A percentile compares a stretch with the other conserved stretches of the same genome.
Conservation (phyloP, 495 filamentous ascomycete species). For the Aspergillus nanangensis region DNA sequence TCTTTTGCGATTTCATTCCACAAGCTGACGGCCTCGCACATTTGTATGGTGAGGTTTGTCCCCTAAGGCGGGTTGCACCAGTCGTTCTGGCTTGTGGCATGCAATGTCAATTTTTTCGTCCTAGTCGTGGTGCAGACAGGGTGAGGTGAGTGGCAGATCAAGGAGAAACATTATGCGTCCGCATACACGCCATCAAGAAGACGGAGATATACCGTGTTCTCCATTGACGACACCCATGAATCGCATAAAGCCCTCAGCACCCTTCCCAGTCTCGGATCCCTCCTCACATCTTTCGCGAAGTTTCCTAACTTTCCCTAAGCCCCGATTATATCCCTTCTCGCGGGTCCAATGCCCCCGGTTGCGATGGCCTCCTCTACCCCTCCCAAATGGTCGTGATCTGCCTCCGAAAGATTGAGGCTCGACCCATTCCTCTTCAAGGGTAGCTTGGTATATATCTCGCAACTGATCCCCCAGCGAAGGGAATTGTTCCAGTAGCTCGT, state of each 20-base stretch:
- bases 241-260: conserved; percentile 37
- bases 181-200: neutral
- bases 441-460: conserved; percentile 47
- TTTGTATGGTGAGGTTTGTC: too few species aligned
- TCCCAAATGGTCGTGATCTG: conserved; percentile 25
- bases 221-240: conserved; percentile 35
- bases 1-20: too few species aligned
- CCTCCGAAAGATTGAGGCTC: conserved; percentile 20
- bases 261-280: conserved; percentile 27
- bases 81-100: too few species aligned
- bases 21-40: too few species aligned
- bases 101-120: too few species aligned
- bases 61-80: too few species aligned
- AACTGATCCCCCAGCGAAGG: conserved; percentile 48
- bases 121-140: too few species aligned
- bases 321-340: conserved; percentile 44
- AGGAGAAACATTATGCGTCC: too few species aligned
- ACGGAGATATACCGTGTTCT: conserved; percentile 1
- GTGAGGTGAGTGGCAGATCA: too few species aligned
- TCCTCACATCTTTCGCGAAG: conserved; percentile 36
- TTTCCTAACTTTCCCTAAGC: conserved; percentile 36
- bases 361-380: conserved; percentile 41
- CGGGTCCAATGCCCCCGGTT: conserved; percentile 38
- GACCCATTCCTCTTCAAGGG: conserved; percentile 43
- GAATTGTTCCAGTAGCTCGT: conserved; percentile 46